Conservation (phyloP, 1,139 yeast genomes). For the Nakaseomyces kungkrabaensis region DNA sequence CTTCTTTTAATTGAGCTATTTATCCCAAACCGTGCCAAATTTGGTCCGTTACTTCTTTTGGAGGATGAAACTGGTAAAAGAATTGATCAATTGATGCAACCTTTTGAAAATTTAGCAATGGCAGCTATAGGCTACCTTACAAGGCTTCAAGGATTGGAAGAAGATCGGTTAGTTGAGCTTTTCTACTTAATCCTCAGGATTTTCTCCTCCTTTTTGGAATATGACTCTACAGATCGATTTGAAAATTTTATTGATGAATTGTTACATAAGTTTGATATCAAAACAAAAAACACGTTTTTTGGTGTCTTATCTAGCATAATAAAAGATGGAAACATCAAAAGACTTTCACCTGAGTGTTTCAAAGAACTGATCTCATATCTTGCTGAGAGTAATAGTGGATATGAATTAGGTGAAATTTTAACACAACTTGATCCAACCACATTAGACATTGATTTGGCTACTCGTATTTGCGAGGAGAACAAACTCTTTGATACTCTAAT, state of each 20-base stretch:
- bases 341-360: constrained; percentile 54
- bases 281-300: constrained; percentile 35
- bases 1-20: constrained; percentile 39
- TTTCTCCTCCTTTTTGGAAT: constrained; percentile 6
- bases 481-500: constrained; percentile 49
- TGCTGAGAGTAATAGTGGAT: constrained; percentile 35
- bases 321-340: constrained; percentile 36
- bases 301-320: constrained; percentile 42
- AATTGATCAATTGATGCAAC: constrained; percentile 41
- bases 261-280: constrained; percentile 35
- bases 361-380: constrained; percentile 47
- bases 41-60: constrained; percentile 13
- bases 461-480: constrained; percentile 47
- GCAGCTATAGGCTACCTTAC: constrained; percentile 23
- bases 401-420: constrained; percentile 50
- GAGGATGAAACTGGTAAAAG: constrained; percentile 33
- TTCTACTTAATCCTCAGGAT: constrained; percentile 10
- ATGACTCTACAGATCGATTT: constrained; percentile 13
- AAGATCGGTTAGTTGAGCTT: constrained; percentile 7
- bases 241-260: constrained; percentile 37
- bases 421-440: constrained; percentile 53
- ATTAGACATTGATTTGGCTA: constrained; percentile 67
- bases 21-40: constrained; percentile 31
- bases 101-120: constrained; percentile 42
- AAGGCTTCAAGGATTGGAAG: constrained; percentile 7